Evolutionary conservation across 495 filamentous ascomycete genomes (phyloP).

Genomic region (Penicillium bialowiezense): DNA sequence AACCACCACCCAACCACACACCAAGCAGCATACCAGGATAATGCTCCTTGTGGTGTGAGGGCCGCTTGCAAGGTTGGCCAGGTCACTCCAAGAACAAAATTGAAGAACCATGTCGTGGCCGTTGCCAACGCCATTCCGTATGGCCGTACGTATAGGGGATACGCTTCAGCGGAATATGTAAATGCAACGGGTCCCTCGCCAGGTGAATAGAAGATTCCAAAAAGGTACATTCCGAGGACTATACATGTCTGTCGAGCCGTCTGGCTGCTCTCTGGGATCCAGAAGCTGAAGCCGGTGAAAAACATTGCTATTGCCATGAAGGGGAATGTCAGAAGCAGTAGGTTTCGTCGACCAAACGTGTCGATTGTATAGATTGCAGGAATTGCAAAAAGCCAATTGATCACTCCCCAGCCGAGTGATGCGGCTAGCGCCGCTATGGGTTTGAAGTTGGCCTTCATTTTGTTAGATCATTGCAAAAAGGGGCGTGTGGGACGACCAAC

Average conservation of each 20-base stretch:
- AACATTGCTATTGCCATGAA: conserved; percentile 70
- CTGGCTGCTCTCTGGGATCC: conserved; percentile 53
- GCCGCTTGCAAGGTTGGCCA: conserved; percentile 59
- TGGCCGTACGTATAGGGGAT: conserved; percentile 70
- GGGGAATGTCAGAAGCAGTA: conserved; percentile 75
- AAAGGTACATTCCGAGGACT: conserved; percentile 70
- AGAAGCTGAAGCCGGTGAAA: conserved; percentile 80
- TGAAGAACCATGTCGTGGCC: conserved; percentile 63
- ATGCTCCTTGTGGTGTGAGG: conserved; percentile 50
- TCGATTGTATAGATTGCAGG: conserved; percentile 81
- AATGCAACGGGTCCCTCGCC: conserved; percentile 83
- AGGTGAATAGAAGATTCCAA: conserved; percentile 71
- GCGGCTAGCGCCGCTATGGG: conserved; percentile 56
- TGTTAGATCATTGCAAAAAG: background rate
- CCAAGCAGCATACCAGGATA: conserved; percentile 55
- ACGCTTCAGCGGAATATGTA: conserved; percentile 79
- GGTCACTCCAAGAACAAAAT: conserved; percentile 37
- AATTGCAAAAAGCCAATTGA: conserved; percentile 76
- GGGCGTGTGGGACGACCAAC: background rate
- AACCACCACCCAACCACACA: conserved; percentile 49
- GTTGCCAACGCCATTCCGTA: conserved; percentile 68
- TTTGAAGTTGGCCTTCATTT: conserved; percentile 40
- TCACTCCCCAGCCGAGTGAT: conserved; percentile 72
- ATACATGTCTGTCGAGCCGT: conserved; percentile 55
- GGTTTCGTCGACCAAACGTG: conserved; percentile 76